A percentile compares a stretch with the other conserved stretches of the same genome.
Conservation (phyloP, 306 rosid species). For the Prunus fruticosa region DNA sequence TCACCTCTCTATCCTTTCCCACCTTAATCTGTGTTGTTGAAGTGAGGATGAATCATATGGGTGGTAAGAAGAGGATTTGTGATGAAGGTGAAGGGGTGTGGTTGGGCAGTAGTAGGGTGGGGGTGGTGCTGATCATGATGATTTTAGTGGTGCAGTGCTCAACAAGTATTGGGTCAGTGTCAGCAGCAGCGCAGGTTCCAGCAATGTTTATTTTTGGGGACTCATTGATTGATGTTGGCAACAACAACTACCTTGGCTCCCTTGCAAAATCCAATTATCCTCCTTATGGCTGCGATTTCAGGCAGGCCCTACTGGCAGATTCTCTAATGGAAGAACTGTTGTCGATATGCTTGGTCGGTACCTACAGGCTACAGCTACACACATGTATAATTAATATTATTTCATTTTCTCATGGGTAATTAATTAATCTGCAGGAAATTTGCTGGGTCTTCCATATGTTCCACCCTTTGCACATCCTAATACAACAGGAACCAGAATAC, state of each 20-base stretch:
- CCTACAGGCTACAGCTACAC: too few relatives aligned
- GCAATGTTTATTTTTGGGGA: conserved; percentile 86
- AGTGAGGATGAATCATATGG: too few relatives aligned
- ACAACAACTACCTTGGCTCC: conserved; percentile 60
- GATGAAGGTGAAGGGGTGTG: neutral
- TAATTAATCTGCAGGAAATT: conserved; percentile 35
- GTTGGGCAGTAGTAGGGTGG: too few relatives aligned
- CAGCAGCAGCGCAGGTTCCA: conserved; percentile 44
- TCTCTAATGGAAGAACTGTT: conserved; percentile 67
- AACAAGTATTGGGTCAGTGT: neutral
- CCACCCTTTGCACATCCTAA: conserved; percentile 64
- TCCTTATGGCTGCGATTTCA: conserved; percentile 76
- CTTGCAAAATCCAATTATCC: conserved; percentile 55
- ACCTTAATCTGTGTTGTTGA: too few relatives aligned
- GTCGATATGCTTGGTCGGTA: conserved; percentile 61
- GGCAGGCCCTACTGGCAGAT: conserved; percentile 74
- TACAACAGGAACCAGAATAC: conserved; percentile 38
- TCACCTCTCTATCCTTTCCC: neutral
- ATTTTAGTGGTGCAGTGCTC: neutral
- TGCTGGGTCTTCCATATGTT: conserved; percentile 64
- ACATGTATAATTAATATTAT: too few relatives aligned
- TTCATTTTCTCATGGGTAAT: too few relatives aligned
- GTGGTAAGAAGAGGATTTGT: too few relatives aligned
- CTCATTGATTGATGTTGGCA: conserved; percentile 81
- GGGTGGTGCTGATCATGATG: too few relatives aligned